phyloP scores from a whole-genome alignment of 257 asterid genomes.

The Fraxinus excelsior region DNA sequence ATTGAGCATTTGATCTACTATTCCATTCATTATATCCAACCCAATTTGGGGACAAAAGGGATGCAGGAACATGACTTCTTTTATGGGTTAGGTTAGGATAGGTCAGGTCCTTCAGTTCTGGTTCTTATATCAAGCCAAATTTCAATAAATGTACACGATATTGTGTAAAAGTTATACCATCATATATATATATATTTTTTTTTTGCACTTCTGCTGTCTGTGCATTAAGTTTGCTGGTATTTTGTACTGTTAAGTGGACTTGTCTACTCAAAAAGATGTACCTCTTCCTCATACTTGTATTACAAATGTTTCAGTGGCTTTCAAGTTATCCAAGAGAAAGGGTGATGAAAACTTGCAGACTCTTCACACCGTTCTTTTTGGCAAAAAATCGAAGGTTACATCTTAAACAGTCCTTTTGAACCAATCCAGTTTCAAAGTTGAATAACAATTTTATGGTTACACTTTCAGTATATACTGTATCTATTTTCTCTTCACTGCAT shows the following conservation, averaged over 20 bases:
- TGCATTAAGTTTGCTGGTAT: constrained; percentile 3
- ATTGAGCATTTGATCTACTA: constrained; percentile 5
- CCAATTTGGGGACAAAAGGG: constrained; percentile 1
- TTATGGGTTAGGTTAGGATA: not conserved
- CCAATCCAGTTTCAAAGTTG: not conserved
- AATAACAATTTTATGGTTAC: constrained; percentile 8
- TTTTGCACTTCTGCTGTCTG: constrained; percentile 23
- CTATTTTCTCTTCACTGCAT: not conserved
- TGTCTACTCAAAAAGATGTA: constrained; percentile 15
- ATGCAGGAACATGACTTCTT: not conserved
- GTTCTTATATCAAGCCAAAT: not conserved
- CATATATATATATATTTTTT: not conserved
- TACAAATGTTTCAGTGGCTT: constrained; percentile 70
- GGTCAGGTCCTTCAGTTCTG: not conserved
- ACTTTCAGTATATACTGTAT: not conserved
- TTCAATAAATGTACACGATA: not conserved
- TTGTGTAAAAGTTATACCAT: not conserved
- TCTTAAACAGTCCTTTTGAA: constrained; percentile 11
- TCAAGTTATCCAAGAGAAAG: constrained; percentile 89
- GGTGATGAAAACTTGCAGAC: constrained; percentile 84
- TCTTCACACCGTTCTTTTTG: constrained; percentile 84
- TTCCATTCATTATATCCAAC: not conserved
- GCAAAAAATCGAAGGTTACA: constrained; percentile 78
- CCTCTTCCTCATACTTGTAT: constrained; percentile 12
- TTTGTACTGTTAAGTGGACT: not conserved